Base-by-base conservation (phyloP, 164 flowering plant species). In the Sextonia rubra region DNA sequence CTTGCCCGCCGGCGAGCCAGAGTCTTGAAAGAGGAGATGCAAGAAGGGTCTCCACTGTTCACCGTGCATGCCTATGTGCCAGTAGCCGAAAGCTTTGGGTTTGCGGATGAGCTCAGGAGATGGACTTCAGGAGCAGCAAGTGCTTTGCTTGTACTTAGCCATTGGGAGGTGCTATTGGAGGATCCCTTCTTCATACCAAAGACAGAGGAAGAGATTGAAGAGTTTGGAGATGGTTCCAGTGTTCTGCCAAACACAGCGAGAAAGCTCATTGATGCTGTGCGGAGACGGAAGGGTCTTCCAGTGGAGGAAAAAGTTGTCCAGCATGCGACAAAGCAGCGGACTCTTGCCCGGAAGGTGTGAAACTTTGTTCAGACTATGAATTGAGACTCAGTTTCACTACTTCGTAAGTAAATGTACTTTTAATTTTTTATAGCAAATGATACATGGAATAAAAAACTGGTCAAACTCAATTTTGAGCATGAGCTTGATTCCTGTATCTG, bases 221-320 rank as follows among this genome's bases (percentile, higher is more conserved):
- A 94, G 83, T 92, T 88, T 85, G 98, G 98, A 75, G 98, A 93
- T 84, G 97, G 98, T 68, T 79, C 97, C 0, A 90, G 92, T 77
- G 92, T 93, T 68, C 89, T 76, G 60, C 93, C 75, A 15, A 94
- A 92, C 73, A 92, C 92, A 55, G 91, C 97, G 44, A 90, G 98
- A 78, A 94, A 94, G 79, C 92, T 94, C 58, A 88, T 94, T 76
- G 90, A 92, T 85, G 82, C 86, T 60, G 98, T 94, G 4, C 88
- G 98, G 77, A 76, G 98, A 67, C 80, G 88, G 74, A 94, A 94
- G 72, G 97, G 98, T 47, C 91, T 92, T 47, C 91, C 91, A 0
- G 97, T 94, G 44, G 99, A 92, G 81, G 99, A 91, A 55, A 94
- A 91, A 72, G 91, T 94, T 14, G 99, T 94, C 30, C 99, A 86